Conservation (phyloP, 306 rosid species). For the Carpinus viminea region DNA sequence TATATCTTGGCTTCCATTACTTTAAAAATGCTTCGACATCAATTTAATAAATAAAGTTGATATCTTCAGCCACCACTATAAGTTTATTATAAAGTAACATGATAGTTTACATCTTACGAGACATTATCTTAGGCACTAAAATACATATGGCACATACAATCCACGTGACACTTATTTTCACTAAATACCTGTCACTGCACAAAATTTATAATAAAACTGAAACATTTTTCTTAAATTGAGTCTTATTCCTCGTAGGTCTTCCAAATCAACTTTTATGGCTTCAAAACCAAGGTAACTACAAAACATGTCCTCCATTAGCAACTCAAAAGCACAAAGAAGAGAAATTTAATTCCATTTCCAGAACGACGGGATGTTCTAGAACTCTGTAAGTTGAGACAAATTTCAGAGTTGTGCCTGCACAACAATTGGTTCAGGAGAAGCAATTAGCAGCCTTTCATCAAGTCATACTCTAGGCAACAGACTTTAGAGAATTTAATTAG, state of each 20-base stretch:
- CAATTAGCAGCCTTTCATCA: not conserved
- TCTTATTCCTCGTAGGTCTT: not conserved
- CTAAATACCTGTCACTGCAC: too few relatives aligned
- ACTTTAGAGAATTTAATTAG: not conserved
- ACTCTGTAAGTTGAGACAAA: not conserved
- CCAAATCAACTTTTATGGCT: not conserved
- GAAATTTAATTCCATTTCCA: not conserved
- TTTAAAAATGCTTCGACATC: too few relatives aligned
- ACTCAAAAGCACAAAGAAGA: not conserved
- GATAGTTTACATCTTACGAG: too few relatives aligned
- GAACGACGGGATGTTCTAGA: not conserved
- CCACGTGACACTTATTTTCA: too few relatives aligned
- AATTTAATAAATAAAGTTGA: too few relatives aligned
- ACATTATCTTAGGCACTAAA: too few relatives aligned
- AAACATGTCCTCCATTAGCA: not conserved
- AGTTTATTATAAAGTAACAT: too few relatives aligned
- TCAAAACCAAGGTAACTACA: not conserved
- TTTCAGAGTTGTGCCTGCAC: constrained; percentile 1
- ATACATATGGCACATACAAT: too few relatives aligned
- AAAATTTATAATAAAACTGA: too few relatives aligned
- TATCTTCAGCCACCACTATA: too few relatives aligned
- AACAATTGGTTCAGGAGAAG: not conserved
- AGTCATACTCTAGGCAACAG: not conserved
- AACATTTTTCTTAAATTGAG: too few relatives aligned
- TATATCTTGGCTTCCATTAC: too few relatives aligned